These are phyloP conservation scores for Fonsecaea pedrosoi DNA, from an alignment of 2,329 filamentous ascomycete genomes.

Conservation along the genomic window DNA sequence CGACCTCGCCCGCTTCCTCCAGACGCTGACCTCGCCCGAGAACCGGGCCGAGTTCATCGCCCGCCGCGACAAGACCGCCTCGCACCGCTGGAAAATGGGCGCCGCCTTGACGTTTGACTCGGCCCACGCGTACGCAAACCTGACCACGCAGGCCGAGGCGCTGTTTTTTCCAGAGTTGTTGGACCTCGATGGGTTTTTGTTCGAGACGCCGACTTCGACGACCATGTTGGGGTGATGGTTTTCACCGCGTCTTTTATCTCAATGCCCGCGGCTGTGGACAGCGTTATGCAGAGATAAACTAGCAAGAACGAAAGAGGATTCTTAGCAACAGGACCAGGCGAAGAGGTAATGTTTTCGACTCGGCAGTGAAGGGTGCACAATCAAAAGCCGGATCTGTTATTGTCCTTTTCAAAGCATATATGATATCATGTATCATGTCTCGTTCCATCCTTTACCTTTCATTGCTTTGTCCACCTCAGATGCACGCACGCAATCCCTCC, in stretches of 20 bases:
- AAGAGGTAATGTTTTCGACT: too few relatives aligned
- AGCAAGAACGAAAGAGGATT: too few relatives aligned
- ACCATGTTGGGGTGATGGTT: not conserved
- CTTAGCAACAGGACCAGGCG: too few relatives aligned
- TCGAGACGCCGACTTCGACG: not conserved
- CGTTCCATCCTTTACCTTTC: too few relatives aligned
- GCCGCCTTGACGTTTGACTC: slow-evolving; percentile 22
- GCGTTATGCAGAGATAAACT: too few relatives aligned
- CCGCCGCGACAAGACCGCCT: slow-evolving; percentile 15
- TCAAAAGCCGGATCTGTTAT: too few relatives aligned
- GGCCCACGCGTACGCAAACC: slow-evolving; percentile 11
- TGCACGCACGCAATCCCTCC: too few relatives aligned
- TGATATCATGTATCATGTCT: too few relatives aligned
- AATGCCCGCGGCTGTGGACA: too few relatives aligned
- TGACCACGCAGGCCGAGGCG: slow-evolving; percentile 6
- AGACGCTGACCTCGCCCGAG: slow-evolving; percentile 21
- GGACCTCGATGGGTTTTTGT: slow-evolving; percentile 18
- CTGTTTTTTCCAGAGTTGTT: slow-evolving; percentile 20
- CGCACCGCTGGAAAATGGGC: slow-evolving; percentile 21
- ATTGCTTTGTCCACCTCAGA: too few relatives aligned
- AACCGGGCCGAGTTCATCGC: slow-evolving; percentile 21
- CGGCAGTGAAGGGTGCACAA: too few relatives aligned
- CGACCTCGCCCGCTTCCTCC: slow-evolving; percentile 10
- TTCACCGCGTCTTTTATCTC: not conserved
- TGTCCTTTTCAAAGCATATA: too few relatives aligned